Conservation (phyloP, 2,329 filamentous ascomycete genomes). For the Cladorrhinum sp. region DNA sequence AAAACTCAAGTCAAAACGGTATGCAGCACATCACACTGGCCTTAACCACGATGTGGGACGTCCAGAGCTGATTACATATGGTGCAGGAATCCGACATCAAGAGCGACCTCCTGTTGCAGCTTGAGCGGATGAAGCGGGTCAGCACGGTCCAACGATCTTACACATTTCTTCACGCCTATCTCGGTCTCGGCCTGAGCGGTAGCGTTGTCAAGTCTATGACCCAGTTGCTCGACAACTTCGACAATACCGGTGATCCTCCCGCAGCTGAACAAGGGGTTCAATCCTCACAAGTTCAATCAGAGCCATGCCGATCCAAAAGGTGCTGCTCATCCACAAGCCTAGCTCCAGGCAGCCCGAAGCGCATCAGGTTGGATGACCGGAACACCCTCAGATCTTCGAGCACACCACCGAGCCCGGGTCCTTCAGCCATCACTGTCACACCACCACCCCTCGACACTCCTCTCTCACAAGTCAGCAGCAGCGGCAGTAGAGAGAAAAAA, state of each 20-base stretch:
- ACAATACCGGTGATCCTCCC: background rate
- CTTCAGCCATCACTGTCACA: background rate
- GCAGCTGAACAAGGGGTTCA: background rate
- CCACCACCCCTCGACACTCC: background rate
- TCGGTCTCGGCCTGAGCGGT: background rate
- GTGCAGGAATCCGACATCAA: background rate
- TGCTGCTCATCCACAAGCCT: background rate
- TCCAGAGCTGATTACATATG: too few species aligned
- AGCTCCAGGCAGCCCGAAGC: background rate
- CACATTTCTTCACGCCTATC: background rate
- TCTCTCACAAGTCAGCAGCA: background rate
- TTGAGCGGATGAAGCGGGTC: background rate
- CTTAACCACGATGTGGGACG: background rate
- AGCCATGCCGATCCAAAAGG: background rate
- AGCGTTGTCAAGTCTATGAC: background rate
- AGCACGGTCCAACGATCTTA: background rate
- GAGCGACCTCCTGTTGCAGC: background rate
- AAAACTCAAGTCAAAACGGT: too few species aligned
- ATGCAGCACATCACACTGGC: too few species aligned
- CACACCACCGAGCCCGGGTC: background rate
- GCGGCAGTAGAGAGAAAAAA: background rate
- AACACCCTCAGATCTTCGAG: background rate
- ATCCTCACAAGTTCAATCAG: background rate
- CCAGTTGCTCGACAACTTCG: background rate
- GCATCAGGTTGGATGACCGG: background rate